Base-by-base conservation (phyloP, 2,329 filamentous ascomycete species). In the Fusarium incarnatum region DNA sequence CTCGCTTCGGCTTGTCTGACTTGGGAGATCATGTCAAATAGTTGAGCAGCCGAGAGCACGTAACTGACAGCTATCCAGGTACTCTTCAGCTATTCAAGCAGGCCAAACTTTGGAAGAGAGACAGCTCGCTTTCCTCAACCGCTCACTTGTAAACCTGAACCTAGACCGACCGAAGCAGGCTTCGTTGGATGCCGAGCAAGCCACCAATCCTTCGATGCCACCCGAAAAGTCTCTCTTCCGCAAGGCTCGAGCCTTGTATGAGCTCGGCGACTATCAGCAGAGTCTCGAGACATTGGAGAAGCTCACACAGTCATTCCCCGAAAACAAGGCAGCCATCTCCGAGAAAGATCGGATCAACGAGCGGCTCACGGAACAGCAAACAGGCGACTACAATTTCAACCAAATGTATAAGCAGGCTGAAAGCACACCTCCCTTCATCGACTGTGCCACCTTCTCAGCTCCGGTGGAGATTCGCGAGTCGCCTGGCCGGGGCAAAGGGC, bases 161-260 rank as follows among this genome's bases (percentile, higher is more conserved):
- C 75, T 79, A 18, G 67, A 64, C 1, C 76, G 74, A 23, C 69
- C 69, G 2, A 74, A 75, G 34, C 70, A 75, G 32, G 79, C 80
- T 2, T 63, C 83, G 3, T 18, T 53, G 0, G 80, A 82, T 63
- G 76, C 76, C 3, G 41, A 56, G 6, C 42, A 60, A 11, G 73
- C 70, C 1, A 47, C 56, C 6, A 25, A 71, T 30, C 58, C 47
- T 11, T 34, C 73, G 0, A 76, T 20, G 10, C 4, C 9, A 8
- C 20, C 78, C 1, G 83, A 86, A 49, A 86, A 85, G 67, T 77
- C 76, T 0, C 75, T 84, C 4, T 84, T 82, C 64, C 81, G 84
- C 3, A 79, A 84, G 50, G 79, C 81, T 1, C 80, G 77, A 57
- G 84, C 84, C 0, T 76, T 84, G 0, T 86, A 86, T 53, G 67